Base-by-base conservation (phyloP, 2,329 filamentous ascomycete species). In the Phoma sp. region DNA sequence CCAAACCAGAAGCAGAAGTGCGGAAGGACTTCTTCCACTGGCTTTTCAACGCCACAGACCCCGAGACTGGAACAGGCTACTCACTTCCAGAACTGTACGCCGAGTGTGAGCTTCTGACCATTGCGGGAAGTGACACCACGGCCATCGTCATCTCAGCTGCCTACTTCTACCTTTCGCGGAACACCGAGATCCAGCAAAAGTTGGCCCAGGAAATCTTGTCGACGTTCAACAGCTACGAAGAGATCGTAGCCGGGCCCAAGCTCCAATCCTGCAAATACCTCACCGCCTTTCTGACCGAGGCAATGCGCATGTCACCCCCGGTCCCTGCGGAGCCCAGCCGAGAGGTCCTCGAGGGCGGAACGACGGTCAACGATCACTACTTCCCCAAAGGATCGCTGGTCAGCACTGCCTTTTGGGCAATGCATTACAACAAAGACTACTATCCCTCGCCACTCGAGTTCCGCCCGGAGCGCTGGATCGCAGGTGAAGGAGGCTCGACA, bases 1-100 rank as follows among this genome's bases (percentile, higher is more conserved):
- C 43, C 19, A 46, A 35, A 10, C 35, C 44, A 29, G 47, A 55
- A 13, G 36, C 29, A 29, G 56, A 54, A n/a, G 17, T 38, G 9
- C 55, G 61, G 6, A 73, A 75, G 39, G 79, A 79, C 59, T 75
- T 80, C 57, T 74, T 76, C 64, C 65, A 77, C 55, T 70, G 80
- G 69, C 67, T 77, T 4, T 64, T 74, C 44, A 63, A 75, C 38
- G 72, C 75, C 48, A 70, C 73, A 61, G 72, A 81, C 64, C 71
- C 75, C 2, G 64, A 77, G 48, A 75, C 75, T 3, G 65, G 72
- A 54, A 47, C 70, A 25, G 44, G 41, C n/a, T 69, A 75, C 62
- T 59, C 69, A 39, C 51, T 66, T 45, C 63, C 67, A 35, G 78
- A 80, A 47, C 56, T 81, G 13, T 75, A 73, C 62, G 62, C 55